Conservation (phyloP, 2,329 filamentous ascomycete species). For the Trichothecium sympodiale region DNA sequence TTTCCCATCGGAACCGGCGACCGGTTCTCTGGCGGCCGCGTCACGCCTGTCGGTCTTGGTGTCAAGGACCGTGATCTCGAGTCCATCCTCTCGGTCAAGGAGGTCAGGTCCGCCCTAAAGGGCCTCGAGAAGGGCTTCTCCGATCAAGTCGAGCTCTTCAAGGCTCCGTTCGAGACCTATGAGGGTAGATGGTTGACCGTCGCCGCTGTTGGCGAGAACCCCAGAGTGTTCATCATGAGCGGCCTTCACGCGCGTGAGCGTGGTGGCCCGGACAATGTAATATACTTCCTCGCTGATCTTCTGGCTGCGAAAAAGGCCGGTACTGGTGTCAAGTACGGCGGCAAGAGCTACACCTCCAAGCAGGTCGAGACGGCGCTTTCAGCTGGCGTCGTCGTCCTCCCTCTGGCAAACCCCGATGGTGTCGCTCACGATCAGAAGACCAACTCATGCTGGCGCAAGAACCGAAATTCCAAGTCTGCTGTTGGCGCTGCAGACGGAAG, state of each 20-base stretch:
- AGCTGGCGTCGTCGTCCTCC: slow-evolving; percentile 37
- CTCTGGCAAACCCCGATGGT: slow-evolving; percentile 36
- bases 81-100: slow-evolving; percentile 27
- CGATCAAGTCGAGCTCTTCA: slow-evolving; percentile 23
- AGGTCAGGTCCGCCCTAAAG: slow-evolving; percentile 27
- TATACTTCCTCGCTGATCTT: slow-evolving; percentile 43
- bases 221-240: slow-evolving; percentile 38
- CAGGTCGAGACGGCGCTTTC: slow-evolving; percentile 36
- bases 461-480: slow-evolving; percentile 30
- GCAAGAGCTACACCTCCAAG: slow-evolving; percentile 34
- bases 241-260: slow-evolving; percentile 42
- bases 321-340: slow-evolving; percentile 35
- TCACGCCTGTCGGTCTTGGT: slow-evolving; percentile 13
- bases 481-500: slow-evolving; percentile 13
- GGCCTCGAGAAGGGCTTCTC: slow-evolving; percentile 24
- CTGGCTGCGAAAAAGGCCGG: slow-evolving; percentile 36
- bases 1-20: slow-evolving; percentile 26
- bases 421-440: slow-evolving; percentile 33
- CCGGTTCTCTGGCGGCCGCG: slow-evolving; percentile 19
- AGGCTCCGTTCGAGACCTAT: slow-evolving; percentile 29
- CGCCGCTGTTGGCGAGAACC: slow-evolving; percentile 30
- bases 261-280: slow-evolving; percentile 37
- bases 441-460: slow-evolving; percentile 38
- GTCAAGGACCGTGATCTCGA: slow-evolving; percentile 19
- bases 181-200: slow-evolving; percentile 26